Conservation (phyloP, 2,329 filamentous ascomycete genomes). For the Nigrospora oryzae region DNA sequence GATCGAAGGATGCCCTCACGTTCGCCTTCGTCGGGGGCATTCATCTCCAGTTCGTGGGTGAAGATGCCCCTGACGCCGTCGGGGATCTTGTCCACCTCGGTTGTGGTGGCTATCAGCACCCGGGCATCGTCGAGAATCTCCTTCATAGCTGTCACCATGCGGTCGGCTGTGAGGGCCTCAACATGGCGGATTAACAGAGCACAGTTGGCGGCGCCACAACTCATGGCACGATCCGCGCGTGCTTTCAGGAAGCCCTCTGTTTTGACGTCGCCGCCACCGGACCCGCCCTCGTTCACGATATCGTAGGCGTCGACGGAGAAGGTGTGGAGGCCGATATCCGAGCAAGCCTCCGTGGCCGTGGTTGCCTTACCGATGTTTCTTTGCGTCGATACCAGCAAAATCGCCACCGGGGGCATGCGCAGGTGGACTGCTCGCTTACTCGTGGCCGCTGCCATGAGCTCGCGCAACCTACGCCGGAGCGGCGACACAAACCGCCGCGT, state of each 20-base stretch:
- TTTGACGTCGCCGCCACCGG: conserved; percentile 83
- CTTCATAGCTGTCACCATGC: conserved; percentile 77
- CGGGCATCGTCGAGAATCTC: conserved; percentile 73
- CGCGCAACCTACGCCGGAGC: conserved; percentile 64
- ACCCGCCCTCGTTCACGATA: conserved; percentile 82
- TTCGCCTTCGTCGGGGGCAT: conserved; percentile 84
- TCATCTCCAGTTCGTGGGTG: conserved; percentile 91
- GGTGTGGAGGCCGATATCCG: conserved; percentile 82
- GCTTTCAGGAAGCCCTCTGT: conserved; percentile 86
- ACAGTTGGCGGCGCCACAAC: conserved; percentile 77
- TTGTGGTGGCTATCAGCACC: conserved; percentile 87
- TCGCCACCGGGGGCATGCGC: conserved; percentile 78
- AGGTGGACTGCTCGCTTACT: conserved; percentile 81
- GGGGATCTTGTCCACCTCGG: conserved; percentile 88
- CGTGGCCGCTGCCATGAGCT: conserved; percentile 81
- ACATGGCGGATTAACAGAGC: conserved; percentile 82
- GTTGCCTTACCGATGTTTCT: conserved; percentile 89
- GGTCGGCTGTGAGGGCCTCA: conserved; percentile 83
- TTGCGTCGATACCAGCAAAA: conserved; percentile 85
- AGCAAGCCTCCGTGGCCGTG: conserved; percentile 66
- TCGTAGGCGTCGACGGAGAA: conserved; percentile 90
- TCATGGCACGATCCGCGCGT: conserved; percentile 78
- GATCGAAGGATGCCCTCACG: conserved; percentile 78
- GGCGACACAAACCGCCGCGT: conserved; percentile 45
- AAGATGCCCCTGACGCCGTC: conserved; percentile 86